A percentile compares a stretch with the other conserved stretches of the same genome.
These are phyloP conservation scores for Aspergillus proliferans DNA, from an alignment of 2,329 filamentous ascomycete genomes.

Conservation along the genomic window DNA sequence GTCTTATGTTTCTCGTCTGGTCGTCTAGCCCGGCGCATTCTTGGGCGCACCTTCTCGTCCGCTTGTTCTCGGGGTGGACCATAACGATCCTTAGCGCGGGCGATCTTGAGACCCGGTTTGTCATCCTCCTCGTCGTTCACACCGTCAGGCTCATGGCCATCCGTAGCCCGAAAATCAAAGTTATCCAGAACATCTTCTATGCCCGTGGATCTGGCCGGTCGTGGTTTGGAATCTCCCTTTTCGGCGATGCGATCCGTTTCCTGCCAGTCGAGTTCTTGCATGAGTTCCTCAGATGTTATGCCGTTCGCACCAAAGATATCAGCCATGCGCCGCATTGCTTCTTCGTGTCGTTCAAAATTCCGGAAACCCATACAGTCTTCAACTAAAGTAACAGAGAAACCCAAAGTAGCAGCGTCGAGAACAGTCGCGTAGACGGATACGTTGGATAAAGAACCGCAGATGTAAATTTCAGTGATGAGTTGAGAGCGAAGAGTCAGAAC, in stretches of 20 bases:
- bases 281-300: constrained; percentile 55
- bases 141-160: background rate
- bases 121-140: constrained; percentile 9
- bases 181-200: constrained; percentile 32
- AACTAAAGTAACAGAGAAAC: constrained; percentile 77
- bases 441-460: constrained; percentile 82
- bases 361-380: constrained; percentile 85
- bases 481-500: constrained; percentile 73
- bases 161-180: constrained; percentile 22
- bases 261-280: constrained; percentile 41
- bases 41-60: constrained; percentile 18
- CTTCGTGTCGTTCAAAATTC: constrained; percentile 60
- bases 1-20: constrained; percentile 12
- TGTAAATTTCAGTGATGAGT: constrained; percentile 80
- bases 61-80: constrained; percentile 1
- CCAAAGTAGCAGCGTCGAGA: constrained; percentile 81
- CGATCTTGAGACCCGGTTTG: constrained; percentile 12
- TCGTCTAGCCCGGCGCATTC: constrained; percentile 22
- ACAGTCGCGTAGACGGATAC: constrained; percentile 87
- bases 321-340: constrained; percentile 64
- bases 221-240: constrained; percentile 11
- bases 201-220: constrained; percentile 18
- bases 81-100: constrained; percentile 15
- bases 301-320: constrained; percentile 69
- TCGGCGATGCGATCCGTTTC: constrained; percentile 35